Conservation (phyloP, 225 moss, liverwort and hornwort genomes). For the Anthoceros angustus region DNA sequence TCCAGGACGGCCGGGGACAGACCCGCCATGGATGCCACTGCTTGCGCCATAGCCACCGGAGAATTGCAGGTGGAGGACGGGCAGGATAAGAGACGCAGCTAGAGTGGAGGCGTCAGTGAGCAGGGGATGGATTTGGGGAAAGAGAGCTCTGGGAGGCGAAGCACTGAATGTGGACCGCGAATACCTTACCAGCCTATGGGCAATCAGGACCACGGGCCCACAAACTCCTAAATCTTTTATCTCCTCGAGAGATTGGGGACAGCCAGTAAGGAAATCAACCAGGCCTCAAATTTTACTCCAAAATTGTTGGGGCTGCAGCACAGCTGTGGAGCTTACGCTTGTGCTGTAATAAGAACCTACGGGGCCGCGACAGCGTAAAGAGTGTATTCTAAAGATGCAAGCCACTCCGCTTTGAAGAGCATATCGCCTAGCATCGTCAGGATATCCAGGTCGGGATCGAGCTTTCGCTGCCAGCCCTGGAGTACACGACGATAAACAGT, state of each 20-base stretch:
- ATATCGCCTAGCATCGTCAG: constrained; percentile 64
- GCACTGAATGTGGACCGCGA: too few relatives aligned
- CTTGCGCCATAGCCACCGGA: background rate
- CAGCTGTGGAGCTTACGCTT: too few relatives aligned
- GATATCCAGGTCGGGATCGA: constrained; percentile 78
- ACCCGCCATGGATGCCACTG: background rate
- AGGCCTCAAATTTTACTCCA: too few relatives aligned
- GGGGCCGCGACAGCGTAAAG: constrained; percentile 64
- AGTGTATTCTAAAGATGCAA: constrained; percentile 43
- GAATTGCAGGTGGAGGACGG: background rate
- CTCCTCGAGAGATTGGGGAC: too few relatives aligned
- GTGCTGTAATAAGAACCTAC: constrained; percentile 14
- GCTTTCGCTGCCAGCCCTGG: constrained; percentile 88
- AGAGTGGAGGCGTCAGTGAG: too few relatives aligned
- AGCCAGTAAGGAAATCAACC: too few relatives aligned
- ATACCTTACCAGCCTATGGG: too few relatives aligned
- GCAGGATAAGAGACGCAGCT: background rate
- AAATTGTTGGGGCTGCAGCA: too few relatives aligned
- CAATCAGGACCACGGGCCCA: too few relatives aligned
- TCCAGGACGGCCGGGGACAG: background rate
- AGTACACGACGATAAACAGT: background rate
- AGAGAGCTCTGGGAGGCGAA: too few relatives aligned
- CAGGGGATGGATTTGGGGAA: too few relatives aligned
- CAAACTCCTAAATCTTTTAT: too few relatives aligned
- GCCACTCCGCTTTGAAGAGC: constrained; percentile 43